phyloP scores from a whole-genome alignment of 495 filamentous ascomycete genomes.

The Aspergillus bertholletiae region DNA sequence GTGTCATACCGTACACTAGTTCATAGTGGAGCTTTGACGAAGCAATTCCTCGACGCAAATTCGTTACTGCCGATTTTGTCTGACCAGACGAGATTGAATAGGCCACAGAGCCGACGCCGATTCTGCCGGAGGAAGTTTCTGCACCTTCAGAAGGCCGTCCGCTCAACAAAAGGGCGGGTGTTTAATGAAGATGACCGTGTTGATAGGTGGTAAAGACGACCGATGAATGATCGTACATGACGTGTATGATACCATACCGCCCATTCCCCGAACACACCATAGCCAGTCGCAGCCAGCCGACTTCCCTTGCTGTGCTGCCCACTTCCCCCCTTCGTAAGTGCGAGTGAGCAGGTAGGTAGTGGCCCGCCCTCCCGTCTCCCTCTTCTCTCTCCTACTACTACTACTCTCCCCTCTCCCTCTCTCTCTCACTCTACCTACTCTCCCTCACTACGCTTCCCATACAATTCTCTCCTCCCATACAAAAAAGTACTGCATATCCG shows the following conservation, averaged over 20 bases:
- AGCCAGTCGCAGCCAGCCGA: conserved; percentile 15
- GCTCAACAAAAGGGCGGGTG: not conserved
- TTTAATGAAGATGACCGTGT: not conserved
- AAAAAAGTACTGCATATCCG: conserved; percentile 46
- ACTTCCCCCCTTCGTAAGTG: conserved; percentile 19
- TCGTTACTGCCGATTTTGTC: not conserved
- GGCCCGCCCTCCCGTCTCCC: conserved; percentile 28
- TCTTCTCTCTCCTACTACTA: conserved; percentile 49
- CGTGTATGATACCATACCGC: conserved; percentile 19
- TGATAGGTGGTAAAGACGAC: not conserved
- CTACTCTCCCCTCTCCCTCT: conserved; percentile 45
- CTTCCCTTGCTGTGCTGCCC: conserved; percentile 23
- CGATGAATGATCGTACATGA: conserved; percentile 11
- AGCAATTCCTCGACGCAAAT: not conserved
- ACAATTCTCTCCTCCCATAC: conserved; percentile 56
- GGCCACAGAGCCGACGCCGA: not conserved
- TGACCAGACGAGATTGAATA: not conserved
- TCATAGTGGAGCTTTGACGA: not conserved
- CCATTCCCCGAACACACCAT: conserved; percentile 15
- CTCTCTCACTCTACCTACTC: conserved; percentile 35
- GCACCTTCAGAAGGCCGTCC: not conserved
- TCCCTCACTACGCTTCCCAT: conserved; percentile 52
- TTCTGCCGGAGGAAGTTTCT: not conserved
- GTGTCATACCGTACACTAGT: not conserved
- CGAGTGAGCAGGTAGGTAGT: conserved; percentile 15